These are phyloP conservation scores for Penicillium sp. DNA, from an alignment of 2,329 filamentous ascomycete genomes.

Conservation along the genomic window DNA sequence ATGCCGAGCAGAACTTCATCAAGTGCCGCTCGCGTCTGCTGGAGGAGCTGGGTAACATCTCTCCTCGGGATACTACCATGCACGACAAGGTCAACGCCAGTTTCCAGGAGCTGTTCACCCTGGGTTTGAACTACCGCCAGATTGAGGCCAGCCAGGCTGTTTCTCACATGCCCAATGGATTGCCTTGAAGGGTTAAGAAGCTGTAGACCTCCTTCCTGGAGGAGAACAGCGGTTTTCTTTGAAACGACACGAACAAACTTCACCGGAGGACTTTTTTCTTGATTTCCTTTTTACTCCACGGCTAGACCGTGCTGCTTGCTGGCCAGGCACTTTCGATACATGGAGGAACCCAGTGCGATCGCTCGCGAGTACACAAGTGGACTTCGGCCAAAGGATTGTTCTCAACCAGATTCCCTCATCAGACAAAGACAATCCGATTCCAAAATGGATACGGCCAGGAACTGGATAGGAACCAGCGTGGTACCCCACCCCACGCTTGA, in stretches of 20 bases:
- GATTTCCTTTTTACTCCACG: conserved; percentile 5
- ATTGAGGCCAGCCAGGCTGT: conserved; percentile 44
- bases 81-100: conserved; percentile 48
- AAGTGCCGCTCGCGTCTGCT: conserved; percentile 43
- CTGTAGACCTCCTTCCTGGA: conserved; percentile 6
- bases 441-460: conserved; percentile 6
- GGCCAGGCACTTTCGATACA: conserved; percentile 2
- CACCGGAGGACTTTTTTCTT: conserved; percentile 9
- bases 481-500: not conserved
- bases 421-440: not conserved
- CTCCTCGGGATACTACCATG: conserved; percentile 42
- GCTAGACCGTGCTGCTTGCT: conserved; percentile 7
- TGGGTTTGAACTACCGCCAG: conserved; percentile 45
- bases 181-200: conserved; percentile 30
- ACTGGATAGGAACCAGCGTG: conserved; percentile 10
- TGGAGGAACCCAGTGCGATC: conserved; percentile 4
- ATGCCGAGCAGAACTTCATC: conserved; percentile 44
- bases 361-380: not conserved
- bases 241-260: conserved; percentile 2
- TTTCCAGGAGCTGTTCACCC: conserved; percentile 45
- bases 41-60: conserved; percentile 42
- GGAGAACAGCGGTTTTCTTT: not conserved
- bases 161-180: conserved; percentile 35
- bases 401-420: not conserved
- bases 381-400: conserved; percentile 1